Base-by-base conservation (phyloP, 2,329 filamentous ascomycete species). In the Tolypocladium nubicola region DNA sequence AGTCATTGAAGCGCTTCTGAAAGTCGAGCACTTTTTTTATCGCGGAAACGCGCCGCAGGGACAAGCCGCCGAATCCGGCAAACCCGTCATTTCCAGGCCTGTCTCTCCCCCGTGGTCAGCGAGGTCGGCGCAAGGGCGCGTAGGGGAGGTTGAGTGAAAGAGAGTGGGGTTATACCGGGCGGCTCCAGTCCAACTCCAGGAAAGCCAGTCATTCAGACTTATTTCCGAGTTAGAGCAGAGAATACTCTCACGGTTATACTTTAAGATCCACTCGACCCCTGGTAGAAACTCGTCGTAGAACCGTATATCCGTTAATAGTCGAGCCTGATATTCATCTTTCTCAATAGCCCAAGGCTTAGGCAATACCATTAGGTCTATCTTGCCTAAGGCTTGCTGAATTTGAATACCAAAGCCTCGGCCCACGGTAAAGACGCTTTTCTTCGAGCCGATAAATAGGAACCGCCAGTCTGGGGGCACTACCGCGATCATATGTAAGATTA, bases 381-480 rank as follows among this genome's bases (percentile, higher is more conserved):
- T 82, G 33, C 79, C 79, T 49, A 75, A 72, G 23, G 73, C 69
- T 62, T 78, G 73, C 63, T 80, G 78, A 60, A 77, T 72, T 62
- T 76, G 74, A 53, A 77, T 75, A 21, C 77, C 74, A 56, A 73
- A 74, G 57, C 74, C 74, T 49, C 76, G 70, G 30, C 71, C 72
- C 11, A 82, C 68, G 59, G 70, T 73, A 47, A 72, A 68, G 35
- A 79, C 73, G 55, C 78, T 81, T 61, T 74, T 67, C 39, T 74
- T 71, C 35, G 78, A 76, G 54, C 79, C 79, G 61, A 81, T 72
- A 64, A 81, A 80, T 60, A 78, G 64, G 65, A 81, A 80, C 52
- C 74, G 75, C 79, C 79, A 82, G 63, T 82, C 79, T 11, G 76
- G 75, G 2, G 79, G 79, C 1, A 80, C 75, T 23, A 80, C 77